These are phyloP conservation scores for Cladosporium sphaerospermum DNA, from an alignment of 2,329 filamentous ascomycete genomes.

Conservation along the genomic window DNA sequence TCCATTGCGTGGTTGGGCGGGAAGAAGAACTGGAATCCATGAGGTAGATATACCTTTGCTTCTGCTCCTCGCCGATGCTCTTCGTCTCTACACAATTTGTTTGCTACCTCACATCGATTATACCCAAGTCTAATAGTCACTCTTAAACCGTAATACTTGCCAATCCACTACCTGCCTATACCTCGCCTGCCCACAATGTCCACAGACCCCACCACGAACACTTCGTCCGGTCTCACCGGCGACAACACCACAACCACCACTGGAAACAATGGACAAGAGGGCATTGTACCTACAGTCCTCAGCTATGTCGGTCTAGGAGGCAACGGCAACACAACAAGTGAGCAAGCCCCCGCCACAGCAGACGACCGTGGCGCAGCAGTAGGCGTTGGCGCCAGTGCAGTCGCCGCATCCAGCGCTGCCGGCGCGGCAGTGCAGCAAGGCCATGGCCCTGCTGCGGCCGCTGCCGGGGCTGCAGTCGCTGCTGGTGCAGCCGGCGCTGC, in stretches of 20 bases:
- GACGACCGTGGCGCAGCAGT: background rate
- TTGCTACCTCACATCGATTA: background rate
- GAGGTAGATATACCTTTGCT: background rate
- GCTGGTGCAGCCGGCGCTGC: background rate
- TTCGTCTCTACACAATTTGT: background rate
- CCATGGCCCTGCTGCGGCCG: background rate
- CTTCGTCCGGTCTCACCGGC: background rate
- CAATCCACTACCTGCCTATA: background rate
- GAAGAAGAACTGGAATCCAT: too few species aligned
- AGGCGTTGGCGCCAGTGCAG: background rate
- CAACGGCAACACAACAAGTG: background rate
- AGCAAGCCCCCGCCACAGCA: slow-evolving; percentile 6
- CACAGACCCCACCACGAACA: slow-evolving; percentile 1
- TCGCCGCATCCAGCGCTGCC: background rate
- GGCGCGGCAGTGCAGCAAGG: background rate
- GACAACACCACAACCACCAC: background rate
- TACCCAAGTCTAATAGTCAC: background rate
- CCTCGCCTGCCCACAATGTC: slow-evolving; percentile 1
- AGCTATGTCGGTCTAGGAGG: slow-evolving; percentile 18
- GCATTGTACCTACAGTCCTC: slow-evolving; percentile 20
- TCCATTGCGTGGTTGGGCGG: too few species aligned
- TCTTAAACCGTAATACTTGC: background rate
- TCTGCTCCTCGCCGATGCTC: background rate
- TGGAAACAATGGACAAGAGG: background rate
- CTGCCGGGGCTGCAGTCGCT: background rate